Base-by-base conservation (phyloP, 2,329 filamentous ascomycete genomes). In the Metarhizium brunneum region DNA sequence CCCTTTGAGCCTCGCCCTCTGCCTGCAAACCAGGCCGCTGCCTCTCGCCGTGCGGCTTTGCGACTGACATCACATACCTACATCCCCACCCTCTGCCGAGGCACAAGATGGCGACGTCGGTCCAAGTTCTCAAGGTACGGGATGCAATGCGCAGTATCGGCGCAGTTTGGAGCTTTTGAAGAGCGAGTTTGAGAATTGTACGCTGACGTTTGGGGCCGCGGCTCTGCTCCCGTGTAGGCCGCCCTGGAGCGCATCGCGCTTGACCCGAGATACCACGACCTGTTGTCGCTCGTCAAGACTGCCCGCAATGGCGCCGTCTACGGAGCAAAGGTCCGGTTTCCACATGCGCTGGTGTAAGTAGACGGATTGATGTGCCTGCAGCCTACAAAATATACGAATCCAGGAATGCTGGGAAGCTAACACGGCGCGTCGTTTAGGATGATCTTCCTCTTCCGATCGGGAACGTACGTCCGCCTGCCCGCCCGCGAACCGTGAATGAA, bases 231-330 rank as follows among this genome's bases (percentile, higher is more conserved):
- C 18, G 40, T 32, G n/a, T 65, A 92, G 88, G 77, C 79, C 63
- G 78, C 81, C 59, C 74, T 92, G 63, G 90, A 95, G 75, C 80
- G 81, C 63, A 79, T 96, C 56, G 78, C 92, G 62, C 82, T 94
- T 59, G 85, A 97, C 69, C 91, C 92, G 6, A 80, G 84, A 62
- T 89, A 96, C 74, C 90, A 94, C 65, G 90, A 94, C 65, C 70
- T 91, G 55, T 82, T 99, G 59, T 84, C 89, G 56, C 79, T 99
- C 62, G 71, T 96, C 71, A 99, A 99, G 81, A 90, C 85, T 65
- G 88, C 94, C 62, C 90, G 94, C 73, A 99, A 97, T 84, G 94
- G 94, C 71, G 86, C 92, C 62, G 90, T 99, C 60, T 99, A 99
- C 74, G 94, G 94, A 58, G 85, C 89, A 65, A 97, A 97, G 82